Conservation (phyloP, 1,139 yeast species). For the Geotrichum cucujoidarum region DNA sequence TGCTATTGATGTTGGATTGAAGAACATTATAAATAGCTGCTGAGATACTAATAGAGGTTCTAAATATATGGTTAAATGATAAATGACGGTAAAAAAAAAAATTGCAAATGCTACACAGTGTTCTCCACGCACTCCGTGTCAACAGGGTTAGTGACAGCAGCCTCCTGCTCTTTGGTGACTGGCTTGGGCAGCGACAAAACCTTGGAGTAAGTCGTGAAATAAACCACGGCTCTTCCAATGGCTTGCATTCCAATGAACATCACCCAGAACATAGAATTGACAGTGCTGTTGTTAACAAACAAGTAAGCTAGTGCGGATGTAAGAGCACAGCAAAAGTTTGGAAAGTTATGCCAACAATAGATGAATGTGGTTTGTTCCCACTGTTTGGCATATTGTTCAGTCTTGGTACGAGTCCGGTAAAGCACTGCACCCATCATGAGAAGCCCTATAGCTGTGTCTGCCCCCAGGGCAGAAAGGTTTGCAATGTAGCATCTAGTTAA, state of each 20-base stretch:
- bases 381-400: not conserved
- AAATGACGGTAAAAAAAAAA: no score
- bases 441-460: no score
- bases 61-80: no score
- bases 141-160: no score
- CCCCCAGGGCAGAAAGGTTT: no score
- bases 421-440: no score
- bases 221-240: not conserved
- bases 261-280: not conserved
- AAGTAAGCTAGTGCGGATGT: not conserved
- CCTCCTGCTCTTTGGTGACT: not conserved
- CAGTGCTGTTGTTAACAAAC: not conserved
- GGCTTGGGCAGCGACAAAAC: not conserved
- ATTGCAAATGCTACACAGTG: no score
- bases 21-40: no score
- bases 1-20: not conserved
- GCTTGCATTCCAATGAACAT: slow-evolving; percentile 4
- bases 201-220: not conserved
- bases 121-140: no score
- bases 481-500: no score
- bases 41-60: no score
- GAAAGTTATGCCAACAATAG: slow-evolving; percentile 3
- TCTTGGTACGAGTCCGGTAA: not conserved
- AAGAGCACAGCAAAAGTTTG: not conserved
- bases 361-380: slow-evolving; percentile 5